A percentile compares a stretch with the other conserved stretches of the same genome.
phyloP scores from a whole-genome alignment of 192 early-diverging fungal genomes.

The Linnemannia elongata region DNA sequence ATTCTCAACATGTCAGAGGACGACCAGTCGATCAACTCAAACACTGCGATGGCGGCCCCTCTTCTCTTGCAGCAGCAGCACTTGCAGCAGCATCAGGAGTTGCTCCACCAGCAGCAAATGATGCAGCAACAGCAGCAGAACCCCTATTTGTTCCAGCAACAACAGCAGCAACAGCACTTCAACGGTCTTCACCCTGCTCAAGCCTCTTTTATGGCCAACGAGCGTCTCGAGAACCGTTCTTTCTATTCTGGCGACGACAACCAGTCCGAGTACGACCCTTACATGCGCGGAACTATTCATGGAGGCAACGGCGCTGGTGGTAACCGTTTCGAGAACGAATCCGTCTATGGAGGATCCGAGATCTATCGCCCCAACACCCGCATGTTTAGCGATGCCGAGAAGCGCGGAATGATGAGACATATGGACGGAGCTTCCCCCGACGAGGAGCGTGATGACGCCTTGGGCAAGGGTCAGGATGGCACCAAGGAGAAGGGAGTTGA shows the following conservation, averaged over 20 bases:
- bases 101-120: slow-evolving; percentile 52
- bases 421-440: slow-evolving; percentile 46
- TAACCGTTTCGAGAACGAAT: slow-evolving; percentile 50
- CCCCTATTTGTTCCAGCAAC: slow-evolving; percentile 51
- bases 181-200: slow-evolving; percentile 39
- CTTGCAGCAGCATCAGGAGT: slow-evolving; percentile 49
- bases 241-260: slow-evolving; percentile 65
- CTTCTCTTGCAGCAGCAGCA: slow-evolving; percentile 52
- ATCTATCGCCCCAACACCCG: slow-evolving; percentile 54
- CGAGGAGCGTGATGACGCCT: slow-evolving; percentile 31
- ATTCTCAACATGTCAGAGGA: slow-evolving; percentile 50
- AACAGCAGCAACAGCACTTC: slow-evolving; percentile 28
- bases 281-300: slow-evolving; percentile 58
- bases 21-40: slow-evolving; percentile 54
- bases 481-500: slow-evolving; percentile 42
- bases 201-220: slow-evolving; percentile 45
- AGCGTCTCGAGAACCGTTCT: slow-evolving; percentile 56
- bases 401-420: slow-evolving; percentile 61
- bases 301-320: slow-evolving; percentile 27
- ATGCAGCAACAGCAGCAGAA: slow-evolving; percentile 44
- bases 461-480: slow-evolving; percentile 57
- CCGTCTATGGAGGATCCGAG: slow-evolving; percentile 59
- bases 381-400: slow-evolving; percentile 62
- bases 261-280: slow-evolving; percentile 75
- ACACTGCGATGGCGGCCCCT: slow-evolving; percentile 44